Conservation (phyloP, 495 filamentous ascomycete genomes). For the Pyrenopolyporus hunteri region DNA sequence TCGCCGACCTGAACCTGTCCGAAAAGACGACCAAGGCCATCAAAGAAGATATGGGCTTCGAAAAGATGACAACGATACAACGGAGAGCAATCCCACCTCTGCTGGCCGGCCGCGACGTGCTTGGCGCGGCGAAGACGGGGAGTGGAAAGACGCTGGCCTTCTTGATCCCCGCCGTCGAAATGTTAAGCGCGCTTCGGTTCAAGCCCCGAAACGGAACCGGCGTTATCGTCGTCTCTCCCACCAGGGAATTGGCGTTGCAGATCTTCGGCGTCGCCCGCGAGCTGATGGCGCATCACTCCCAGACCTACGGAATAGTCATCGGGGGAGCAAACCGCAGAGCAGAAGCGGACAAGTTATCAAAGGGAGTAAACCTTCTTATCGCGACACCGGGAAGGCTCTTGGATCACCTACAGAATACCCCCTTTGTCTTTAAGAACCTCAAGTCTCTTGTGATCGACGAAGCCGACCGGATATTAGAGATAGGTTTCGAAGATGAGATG, state of each 20-base stretch:
- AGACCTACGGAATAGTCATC: slow-evolving; percentile 95
- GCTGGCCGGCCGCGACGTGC: slow-evolving; percentile 85
- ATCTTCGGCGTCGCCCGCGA: slow-evolving; percentile 96
- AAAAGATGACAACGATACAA: slow-evolving; percentile 96
- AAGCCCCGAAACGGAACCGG: slow-evolving; percentile 81
- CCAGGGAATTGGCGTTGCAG: slow-evolving; percentile 90
- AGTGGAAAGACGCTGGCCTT: slow-evolving; percentile 96
- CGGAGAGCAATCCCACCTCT: slow-evolving; percentile 84
- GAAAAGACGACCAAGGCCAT: slow-evolving; percentile 88
- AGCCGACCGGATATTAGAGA: slow-evolving; percentile 92
- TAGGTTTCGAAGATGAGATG: slow-evolving; percentile 99
- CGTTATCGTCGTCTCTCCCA: slow-evolving; percentile 84
- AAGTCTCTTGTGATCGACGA: slow-evolving; percentile 89
- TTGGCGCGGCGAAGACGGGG: slow-evolving; percentile 96
- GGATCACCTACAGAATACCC: slow-evolving; percentile 93
- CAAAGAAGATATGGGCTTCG: slow-evolving; percentile 81
- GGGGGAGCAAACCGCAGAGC: slow-evolving; percentile 90
- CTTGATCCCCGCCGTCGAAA: slow-evolving; percentile 92
- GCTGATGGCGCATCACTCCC: slow-evolving; percentile 76
- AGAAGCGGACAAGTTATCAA: slow-evolving; percentile 91
- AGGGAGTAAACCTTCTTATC: slow-evolving; percentile 93
- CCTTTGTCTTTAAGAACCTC: slow-evolving; percentile 93
- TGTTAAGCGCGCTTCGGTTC: slow-evolving; percentile 88
- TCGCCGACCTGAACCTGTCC: slow-evolving; percentile 83
- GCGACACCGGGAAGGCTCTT: slow-evolving; percentile 92